These are phyloP conservation scores for Zymoseptoria crescenta DNA, from an alignment of 2,329 filamentous ascomycete species.

Conservation along the genomic window DNA sequence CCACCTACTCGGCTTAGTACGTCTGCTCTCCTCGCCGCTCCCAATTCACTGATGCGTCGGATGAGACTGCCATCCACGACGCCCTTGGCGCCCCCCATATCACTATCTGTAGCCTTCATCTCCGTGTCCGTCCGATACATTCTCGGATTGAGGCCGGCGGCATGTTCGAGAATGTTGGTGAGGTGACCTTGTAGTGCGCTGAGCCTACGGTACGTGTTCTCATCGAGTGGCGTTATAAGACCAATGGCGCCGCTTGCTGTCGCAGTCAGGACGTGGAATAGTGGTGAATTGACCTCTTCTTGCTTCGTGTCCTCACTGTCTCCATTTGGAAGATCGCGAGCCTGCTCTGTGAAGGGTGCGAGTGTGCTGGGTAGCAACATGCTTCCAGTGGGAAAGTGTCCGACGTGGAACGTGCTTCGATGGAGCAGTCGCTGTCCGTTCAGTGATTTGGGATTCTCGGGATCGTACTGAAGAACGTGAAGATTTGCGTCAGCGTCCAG, in stretches of 20 bases:
- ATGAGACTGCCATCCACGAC: conserved; percentile 75
- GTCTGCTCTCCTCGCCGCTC: conserved; percentile 62
- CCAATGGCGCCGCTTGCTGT: conserved; percentile 69
- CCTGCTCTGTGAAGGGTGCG: conserved; percentile 37
- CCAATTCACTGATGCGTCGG: conserved; percentile 66
- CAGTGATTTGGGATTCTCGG: conserved; percentile 89
- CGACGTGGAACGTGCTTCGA: conserved; percentile 78
- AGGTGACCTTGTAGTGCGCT: conserved; percentile 75
- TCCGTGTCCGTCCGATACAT: conserved; percentile 54
- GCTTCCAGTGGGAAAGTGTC: conserved; percentile 67
- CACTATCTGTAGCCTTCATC: conserved; percentile 32
- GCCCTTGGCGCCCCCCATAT: conserved; percentile 46
- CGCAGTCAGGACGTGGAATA: conserved; percentile 58
- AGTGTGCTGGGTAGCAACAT: conserved; percentile 64
- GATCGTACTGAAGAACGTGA: conserved; percentile 87
- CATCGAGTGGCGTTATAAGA: conserved; percentile 67
- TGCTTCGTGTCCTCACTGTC: conserved; percentile 23
- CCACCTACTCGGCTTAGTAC: conserved; percentile 66
- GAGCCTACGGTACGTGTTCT: conserved; percentile 75
- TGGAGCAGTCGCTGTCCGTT: conserved; percentile 82
- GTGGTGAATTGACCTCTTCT: conserved; percentile 11
- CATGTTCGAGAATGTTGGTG: conserved; percentile 63
- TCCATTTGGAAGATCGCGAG: conserved; percentile 12
- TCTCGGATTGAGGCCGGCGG: conserved; percentile 74
- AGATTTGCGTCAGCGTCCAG: conserved; percentile 79